These are phyloP conservation scores for Barnettozyma salicaria DNA, from an alignment of 805 yeast species.

Conservation along the genomic window DNA sequence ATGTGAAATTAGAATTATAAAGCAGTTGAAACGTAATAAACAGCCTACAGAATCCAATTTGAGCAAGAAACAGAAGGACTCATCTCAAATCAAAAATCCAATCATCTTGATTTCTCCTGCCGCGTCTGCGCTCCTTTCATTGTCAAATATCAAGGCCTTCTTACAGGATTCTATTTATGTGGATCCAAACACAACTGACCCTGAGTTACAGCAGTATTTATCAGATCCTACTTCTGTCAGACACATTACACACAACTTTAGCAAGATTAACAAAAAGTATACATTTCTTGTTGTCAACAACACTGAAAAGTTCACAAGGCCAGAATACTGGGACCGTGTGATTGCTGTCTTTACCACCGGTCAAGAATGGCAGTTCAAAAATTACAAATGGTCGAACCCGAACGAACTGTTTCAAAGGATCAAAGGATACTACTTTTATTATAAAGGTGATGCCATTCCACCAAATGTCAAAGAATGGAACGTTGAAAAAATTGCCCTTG, in stretches of 20 bases:
- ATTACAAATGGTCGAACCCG: conserved; percentile 80
- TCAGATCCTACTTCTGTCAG: conserved; percentile 33
- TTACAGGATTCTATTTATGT: conserved; percentile 66
- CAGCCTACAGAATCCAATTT: conserved; percentile 7
- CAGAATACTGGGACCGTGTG: conserved; percentile 97
- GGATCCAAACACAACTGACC: conserved; percentile 41
- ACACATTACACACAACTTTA: conserved; percentile 48
- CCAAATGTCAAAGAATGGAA: conserved; percentile 79
- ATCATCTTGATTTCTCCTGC: conserved; percentile 75
- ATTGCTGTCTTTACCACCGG: conserved; percentile 96
- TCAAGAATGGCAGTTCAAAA: conserved; percentile 93
- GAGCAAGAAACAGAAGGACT: conserved; percentile 11
- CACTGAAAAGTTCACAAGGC: conserved; percentile 80
- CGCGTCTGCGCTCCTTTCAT: conserved; percentile 62
- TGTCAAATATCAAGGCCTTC: conserved; percentile 60
- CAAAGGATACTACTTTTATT: conserved; percentile 75
- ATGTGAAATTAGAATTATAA: conserved; percentile 52
- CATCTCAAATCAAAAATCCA: conserved; percentile 35
- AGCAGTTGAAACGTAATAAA: conserved; percentile 23
- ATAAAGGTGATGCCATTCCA: conserved; percentile 76
- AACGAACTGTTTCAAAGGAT: conserved; percentile 73
- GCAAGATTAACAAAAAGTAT: conserved; percentile 43
- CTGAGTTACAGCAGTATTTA: conserved; percentile 28
- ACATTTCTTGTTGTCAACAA: conserved; percentile 81
- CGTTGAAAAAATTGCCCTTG: conserved; percentile 70